Base-by-base conservation (phyloP, 73 alveolate genomes). In the Tetrahymena elliotti region DNA sequence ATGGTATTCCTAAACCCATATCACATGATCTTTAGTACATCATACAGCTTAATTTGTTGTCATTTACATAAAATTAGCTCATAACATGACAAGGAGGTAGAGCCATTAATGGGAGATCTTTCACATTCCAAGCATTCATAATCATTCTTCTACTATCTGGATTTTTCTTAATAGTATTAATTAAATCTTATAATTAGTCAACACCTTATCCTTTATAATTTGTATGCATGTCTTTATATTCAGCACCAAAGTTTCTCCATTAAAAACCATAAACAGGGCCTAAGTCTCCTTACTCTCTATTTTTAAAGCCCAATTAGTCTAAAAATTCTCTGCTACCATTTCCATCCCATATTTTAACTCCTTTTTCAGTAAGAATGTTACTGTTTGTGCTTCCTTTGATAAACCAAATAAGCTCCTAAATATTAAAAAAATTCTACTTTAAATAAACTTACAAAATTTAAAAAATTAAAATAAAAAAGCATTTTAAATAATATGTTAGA, bases 231-330 rank as follows among this genome's bases (percentile, higher is more conserved):
- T 96, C 97, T 16, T 83, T 93, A 83, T 98, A 98, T 93, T 97
- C 98, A 33, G 99, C 99, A 1, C 99, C 99, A 41, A 98, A 98
- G 95, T 98, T 99, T 34, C 99, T 98, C 99, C 99, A 98, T 96
- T 98, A 98, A 96, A 98, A 98, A 83, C 99, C 99, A 93, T 99
- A 99, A 93, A 99, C 99, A 0, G 99, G 99, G 52, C 99, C 99
- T 31, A 98, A 95, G 88, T 98, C 99, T 6, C 98, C 98, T 93
- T 96, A 99, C 93, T 97, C 99, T 83, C 99, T 97, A 40, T 97
- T 97, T 15, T 84, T 84, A 53, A 99, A 93, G 38, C 99, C 99
- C 20, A 97, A 94, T 31, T 93, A 94, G 95, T 99, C 99, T 88
- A 99, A 93, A 95, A 98, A 99, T 93, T 98, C 98, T 52, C 99